Evolutionary conservation across 495 filamentous ascomycete genomes (phyloP), one percentile per base, ranked within the genome.

Genomic region (Collariella sp.): DNA sequence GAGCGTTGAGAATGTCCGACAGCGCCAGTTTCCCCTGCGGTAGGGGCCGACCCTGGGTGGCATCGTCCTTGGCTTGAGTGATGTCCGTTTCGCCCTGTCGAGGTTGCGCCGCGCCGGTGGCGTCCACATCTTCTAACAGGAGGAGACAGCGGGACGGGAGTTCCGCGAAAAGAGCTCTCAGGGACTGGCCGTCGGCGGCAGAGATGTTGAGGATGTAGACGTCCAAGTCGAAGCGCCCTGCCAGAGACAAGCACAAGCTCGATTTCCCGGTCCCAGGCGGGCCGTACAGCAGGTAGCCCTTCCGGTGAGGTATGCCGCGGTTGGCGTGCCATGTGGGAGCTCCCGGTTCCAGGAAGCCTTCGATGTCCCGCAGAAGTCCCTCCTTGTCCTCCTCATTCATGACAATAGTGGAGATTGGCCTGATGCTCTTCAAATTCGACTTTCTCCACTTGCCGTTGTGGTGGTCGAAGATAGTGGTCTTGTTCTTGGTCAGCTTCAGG

Each of bases 1-100:
- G 77, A 35, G 82, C 82, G 55, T 88, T 89, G 18, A 89, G 68
- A 16, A 89, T 64, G 1, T 76, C 83, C 3, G 83, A 87, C 11
- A 88, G 74, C 0, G 80, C 81, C 51, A 89, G 19, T 22, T 48
- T 48, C 31, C 31, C 45, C 31, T 35, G 11, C 16, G 31, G 36
- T 23, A 0, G 31, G 31, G 31, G 31, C 31, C 18, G 31, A 48
- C 19, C 23, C 16, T 36, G 18, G 31, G 45, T n/a, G 11, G 45
- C 19, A 22, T 23, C 31, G 35, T 23, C 45, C 31, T 36, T 48
- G 18, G 45, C 45, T 48, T 48, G 19, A n/a, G 1, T 23, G 18
- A 36, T 48, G 11, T 48, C 45, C 26, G 18, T 48, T 48, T 48
- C 19, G 18, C 54, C 26, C 63, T 63, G 5, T 55, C 64, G 42